phyloP scores from a whole-genome alignment of 2,329 filamentous ascomycete species.

The Fusarium virguliforme region DNA sequence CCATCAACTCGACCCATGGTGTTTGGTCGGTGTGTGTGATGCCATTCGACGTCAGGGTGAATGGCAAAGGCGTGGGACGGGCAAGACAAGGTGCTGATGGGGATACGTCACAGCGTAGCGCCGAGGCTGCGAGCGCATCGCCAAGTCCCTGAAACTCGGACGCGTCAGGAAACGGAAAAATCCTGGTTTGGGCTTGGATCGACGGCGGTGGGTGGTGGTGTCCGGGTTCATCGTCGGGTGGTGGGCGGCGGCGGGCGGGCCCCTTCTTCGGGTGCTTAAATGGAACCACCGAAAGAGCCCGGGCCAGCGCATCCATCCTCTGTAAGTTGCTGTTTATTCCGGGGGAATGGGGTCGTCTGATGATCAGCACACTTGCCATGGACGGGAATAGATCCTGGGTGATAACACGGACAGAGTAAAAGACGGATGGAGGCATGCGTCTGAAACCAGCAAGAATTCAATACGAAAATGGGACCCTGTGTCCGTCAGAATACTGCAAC shows the following conservation, averaged over 20 bases:
- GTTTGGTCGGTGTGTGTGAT: conserved; percentile 20
- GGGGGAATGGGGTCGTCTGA: conserved; percentile 18
- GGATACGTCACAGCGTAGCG: conserved; percentile 47
- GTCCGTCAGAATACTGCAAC: conserved; percentile 21
- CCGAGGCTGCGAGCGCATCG: conserved; percentile 36
- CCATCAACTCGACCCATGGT: not conserved
- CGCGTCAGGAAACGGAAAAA: conserved; percentile 33
- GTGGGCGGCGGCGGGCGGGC: not conserved
- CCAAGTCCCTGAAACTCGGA: conserved; percentile 48
- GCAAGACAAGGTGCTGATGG: conserved; percentile 38
- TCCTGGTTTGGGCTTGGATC: conserved; percentile 44
- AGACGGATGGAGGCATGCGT: conserved; percentile 22
- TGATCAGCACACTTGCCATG: conserved; percentile 18
- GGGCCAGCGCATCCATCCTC: conserved; percentile 15
- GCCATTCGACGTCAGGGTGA: conserved; percentile 31
- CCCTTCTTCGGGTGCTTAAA: conserved; percentile 22
- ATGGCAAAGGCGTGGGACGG: conserved; percentile 30
- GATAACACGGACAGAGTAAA: conserved; percentile 20
- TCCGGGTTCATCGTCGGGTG: conserved; percentile 19
- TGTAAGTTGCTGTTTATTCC: conserved; percentile 19
- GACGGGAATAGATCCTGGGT: conserved; percentile 23
- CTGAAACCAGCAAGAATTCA: conserved; percentile 28
- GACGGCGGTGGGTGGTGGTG: conserved; percentile 23
- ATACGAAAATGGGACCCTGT: conserved; percentile 36
- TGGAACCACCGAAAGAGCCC: conserved; percentile 25